These are phyloP conservation scores for Trypanosoma grayi DNA, from an alignment of 208 protist species.

Conservation along the genomic window DNA sequence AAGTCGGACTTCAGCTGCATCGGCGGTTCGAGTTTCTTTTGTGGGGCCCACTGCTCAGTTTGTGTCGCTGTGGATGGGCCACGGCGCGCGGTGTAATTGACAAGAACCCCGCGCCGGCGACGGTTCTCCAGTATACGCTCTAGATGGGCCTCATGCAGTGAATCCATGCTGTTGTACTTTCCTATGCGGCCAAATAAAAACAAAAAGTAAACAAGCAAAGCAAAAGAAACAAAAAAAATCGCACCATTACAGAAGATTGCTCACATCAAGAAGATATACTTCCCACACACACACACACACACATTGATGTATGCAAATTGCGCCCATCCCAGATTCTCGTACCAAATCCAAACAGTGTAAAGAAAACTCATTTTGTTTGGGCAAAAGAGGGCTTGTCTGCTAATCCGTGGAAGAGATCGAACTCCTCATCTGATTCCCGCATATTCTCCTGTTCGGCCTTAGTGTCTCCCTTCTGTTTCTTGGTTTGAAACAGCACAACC, in stretches of 20 bases:
- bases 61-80: conserved; percentile 31
- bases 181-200: background rate
- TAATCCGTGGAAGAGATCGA: conserved; percentile 86
- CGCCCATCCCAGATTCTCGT: background rate
- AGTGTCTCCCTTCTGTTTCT: conserved; percentile 23
- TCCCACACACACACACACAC: background rate
- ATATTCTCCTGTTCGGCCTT: conserved; percentile 82
- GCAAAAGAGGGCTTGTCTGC: conserved; percentile 67
- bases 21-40: background rate
- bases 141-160: conserved; percentile 64
- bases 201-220: conserved; percentile 2
- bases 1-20: background rate
- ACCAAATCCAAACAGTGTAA: conserved; percentile 21
- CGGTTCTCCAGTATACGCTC: conserved; percentile 71
- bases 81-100: conserved; percentile 6
- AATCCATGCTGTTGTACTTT: conserved; percentile 45
- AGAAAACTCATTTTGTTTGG: conserved; percentile 23
- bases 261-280: too few relatives aligned
- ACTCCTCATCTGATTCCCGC: conserved; percentile 65
- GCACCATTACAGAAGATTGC: too few relatives aligned
- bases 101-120: conserved; percentile 52
- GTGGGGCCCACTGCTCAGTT: conserved; percentile 13
- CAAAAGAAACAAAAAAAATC: too few relatives aligned
- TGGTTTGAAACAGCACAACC: conserved; percentile 31
- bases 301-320: conserved; percentile 2